Percentiles rank a stretch among this genome's conserved stretches.
These are phyloP conservation scores for Acacia acuminata DNA, from an alignment of 306 rosid species.

Conservation along the genomic window DNA sequence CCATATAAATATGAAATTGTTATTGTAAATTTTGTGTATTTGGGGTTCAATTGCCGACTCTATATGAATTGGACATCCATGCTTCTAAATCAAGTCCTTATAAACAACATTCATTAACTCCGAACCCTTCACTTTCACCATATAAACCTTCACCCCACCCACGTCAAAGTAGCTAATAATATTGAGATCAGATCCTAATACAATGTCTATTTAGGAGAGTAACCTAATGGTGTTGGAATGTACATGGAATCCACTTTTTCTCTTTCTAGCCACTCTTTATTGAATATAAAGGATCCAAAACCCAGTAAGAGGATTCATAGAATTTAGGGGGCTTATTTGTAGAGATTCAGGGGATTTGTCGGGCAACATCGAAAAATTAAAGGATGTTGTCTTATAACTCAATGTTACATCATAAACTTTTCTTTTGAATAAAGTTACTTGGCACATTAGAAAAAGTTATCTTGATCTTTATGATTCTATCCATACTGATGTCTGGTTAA, in stretches of 20 bases:
- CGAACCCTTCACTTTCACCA: neutral
- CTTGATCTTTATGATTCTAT: neutral
- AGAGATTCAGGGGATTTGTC: neutral
- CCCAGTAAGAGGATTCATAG: neutral
- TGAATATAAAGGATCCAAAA: neutral
- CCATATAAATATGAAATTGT: neutral
- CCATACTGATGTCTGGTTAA: neutral
- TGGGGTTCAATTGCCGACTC: neutral
- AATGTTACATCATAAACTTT: neutral
- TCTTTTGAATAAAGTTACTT: neutral
- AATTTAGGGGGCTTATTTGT: neutral
- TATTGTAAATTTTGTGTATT: neutral
- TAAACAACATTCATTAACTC: neutral
- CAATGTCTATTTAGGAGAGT: neutral
- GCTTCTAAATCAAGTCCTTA: neutral
- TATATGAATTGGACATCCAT: neutral
- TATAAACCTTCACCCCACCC: neutral
- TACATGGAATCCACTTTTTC: neutral
- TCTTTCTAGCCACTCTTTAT: neutral
- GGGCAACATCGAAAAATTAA: neutral
- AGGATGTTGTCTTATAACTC: neutral
- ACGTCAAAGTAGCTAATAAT: neutral
- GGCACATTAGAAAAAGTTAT: neutral
- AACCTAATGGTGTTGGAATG: neutral
- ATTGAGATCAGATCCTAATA: neutral